Conservation (phyloP, 495 filamentous ascomycete genomes). For the Jackrogersella minutella region DNA sequence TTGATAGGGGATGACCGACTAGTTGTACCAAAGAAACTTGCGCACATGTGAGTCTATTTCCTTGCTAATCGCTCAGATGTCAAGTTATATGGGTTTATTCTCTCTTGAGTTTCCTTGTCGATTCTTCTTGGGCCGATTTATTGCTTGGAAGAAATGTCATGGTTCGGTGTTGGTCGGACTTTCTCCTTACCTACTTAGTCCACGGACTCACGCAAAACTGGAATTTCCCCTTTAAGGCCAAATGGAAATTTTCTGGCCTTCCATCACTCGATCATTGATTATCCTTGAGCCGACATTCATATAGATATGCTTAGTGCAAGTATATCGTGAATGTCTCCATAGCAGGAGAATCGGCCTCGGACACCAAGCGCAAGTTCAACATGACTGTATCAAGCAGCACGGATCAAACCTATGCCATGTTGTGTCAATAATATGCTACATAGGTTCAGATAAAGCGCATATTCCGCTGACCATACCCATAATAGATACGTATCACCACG, state of each 20-base stretch:
- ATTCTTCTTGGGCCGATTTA: not conserved
- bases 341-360: not conserved
- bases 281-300: not conserved
- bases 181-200: not conserved
- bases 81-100: no score
- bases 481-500: slow-evolving; percentile 84
- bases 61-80: not conserved
- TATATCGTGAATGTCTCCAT: not conserved
- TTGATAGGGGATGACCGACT: slow-evolving; percentile 85
- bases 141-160: not conserved
- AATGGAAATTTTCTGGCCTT: not conserved
- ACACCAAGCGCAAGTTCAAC: not conserved
- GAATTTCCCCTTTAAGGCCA: not conserved
- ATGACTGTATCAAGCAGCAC: not conserved
- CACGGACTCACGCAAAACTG: not conserved
- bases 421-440: not conserved
- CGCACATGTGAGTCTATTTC: slow-evolving; percentile 66
- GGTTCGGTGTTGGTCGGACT: not conserved
- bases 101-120: not conserved
- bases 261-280: not conserved
- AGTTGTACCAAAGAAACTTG: slow-evolving; percentile 83
- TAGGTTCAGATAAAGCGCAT: not conserved
- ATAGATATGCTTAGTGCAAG: not conserved
- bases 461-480: slow-evolving; percentile 8
- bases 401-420: not conserved